Evolutionary conservation across 2,329 filamentous ascomycete genomes (phyloP), one percentile per base, ranked within the genome.

Genomic region (Rachicladosporium sp.): DNA sequence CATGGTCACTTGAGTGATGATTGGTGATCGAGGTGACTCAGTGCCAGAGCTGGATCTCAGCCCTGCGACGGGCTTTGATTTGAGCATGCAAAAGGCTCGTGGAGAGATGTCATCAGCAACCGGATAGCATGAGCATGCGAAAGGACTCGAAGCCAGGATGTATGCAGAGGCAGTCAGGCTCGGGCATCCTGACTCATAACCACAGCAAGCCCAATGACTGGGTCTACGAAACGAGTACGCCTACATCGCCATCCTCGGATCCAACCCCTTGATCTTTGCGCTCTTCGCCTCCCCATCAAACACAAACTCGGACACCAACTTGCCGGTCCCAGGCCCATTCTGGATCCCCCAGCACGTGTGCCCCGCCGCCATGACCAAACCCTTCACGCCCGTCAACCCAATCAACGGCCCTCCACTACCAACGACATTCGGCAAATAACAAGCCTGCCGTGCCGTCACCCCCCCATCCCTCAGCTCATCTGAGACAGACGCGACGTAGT

Each of bases 301-400:
- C 29, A 68, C 62, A 47, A 68, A 54, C 53, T 69, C 66, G 48
- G 54, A 59, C 37, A 70, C 52, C 48, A 66, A 42, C 48, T 63
- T 66, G 2, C 63, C 65, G 29, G 89, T 96, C 1, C 73, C 91
- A 1, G 89, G 88, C 1, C 79, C 86, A 64, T 98, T 96, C 65
- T 96, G 89, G 13, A 98, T 94, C 0, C 91, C 91, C 91, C 91
- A 98, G 64, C 89, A 96, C 1, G 87, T 94, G 66, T 98, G 91
- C 0, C 91, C 91, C 0, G 85, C 74, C 0, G 91, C 91, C 43
- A 96, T 68, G 59, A 82, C 80, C 33, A 96, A 54, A 0, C 88
- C 87, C 5, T 76, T 73, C 0, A 80, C 75, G 2, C 73, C 72
- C 6, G 87, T 88, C 38, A 71, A 66, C 0, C 91, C 91, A 15